Evolutionary conservation across 1,284 basidiomycete genomes (phyloP).

Genomic region (Wolfiporia cocos): DNA sequence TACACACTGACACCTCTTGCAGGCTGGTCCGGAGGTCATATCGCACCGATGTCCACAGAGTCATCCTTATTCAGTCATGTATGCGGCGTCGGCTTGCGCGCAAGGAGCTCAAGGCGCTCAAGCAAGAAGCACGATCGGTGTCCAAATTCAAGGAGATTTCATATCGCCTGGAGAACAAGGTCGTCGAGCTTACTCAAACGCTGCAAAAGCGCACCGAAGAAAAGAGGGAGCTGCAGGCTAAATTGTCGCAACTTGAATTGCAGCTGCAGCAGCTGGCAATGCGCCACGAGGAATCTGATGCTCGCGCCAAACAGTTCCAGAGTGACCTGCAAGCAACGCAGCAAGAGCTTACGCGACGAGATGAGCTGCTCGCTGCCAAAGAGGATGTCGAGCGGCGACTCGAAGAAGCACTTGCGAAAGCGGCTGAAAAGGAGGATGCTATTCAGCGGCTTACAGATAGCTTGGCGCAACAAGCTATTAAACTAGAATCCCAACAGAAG

Average conservation of each 20-base stretch:
- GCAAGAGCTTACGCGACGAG: conserved; percentile 68
- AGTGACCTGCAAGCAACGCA: conserved; percentile 69
- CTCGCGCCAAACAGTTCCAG: conserved; percentile 72
- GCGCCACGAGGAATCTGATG: conserved; percentile 88
- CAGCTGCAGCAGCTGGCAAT: conserved; percentile 83
- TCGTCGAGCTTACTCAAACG: conserved; percentile 96
- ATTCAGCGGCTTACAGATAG: conserved; percentile 82
- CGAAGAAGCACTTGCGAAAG: conserved; percentile 71
- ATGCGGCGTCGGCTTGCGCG: conserved; percentile 86
- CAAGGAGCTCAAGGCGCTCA: conserved; percentile 79
- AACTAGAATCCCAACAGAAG: conserved; percentile 79
- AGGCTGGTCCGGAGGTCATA: conserved; percentile 67
- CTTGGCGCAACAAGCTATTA: conserved; percentile 64
- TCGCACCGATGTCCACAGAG: conserved; percentile 61
- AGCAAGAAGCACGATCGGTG: conserved; percentile 92
- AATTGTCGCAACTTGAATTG: conserved; percentile 76
- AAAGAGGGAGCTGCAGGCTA: conserved; percentile 81
- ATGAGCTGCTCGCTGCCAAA: conserved; percentile 76
- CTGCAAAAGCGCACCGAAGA: conserved; percentile 90
- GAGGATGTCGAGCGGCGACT: conserved; percentile 78
- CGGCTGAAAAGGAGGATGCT: conserved; percentile 79
- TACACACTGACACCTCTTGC: conserved; percentile 10
- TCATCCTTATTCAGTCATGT: conserved; percentile 90
- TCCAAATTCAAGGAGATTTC: conserved; percentile 99
- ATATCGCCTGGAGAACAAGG: conserved; percentile 98